phyloP scores from a whole-genome alignment of 2,329 filamentous ascomycete species.

The Didymella segeticola region DNA sequence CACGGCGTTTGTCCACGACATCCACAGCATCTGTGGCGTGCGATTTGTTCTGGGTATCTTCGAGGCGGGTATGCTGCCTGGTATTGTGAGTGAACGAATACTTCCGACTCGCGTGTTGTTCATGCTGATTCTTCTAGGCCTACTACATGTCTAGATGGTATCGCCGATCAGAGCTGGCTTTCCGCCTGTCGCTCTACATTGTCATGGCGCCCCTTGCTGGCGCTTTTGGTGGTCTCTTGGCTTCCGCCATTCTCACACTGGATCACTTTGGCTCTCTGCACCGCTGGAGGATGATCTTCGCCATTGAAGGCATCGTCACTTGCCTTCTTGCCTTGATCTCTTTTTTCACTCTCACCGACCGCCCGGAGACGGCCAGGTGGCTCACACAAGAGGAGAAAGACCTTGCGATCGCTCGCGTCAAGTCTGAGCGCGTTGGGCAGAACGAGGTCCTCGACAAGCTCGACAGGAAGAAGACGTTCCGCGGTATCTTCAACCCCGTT shows the following conservation, averaged over 20 bases:
- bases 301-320: slow-evolving; percentile 73
- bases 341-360: slow-evolving; percentile 71
- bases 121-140: no score
- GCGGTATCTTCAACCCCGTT: slow-evolving; percentile 70
- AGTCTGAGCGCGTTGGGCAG: slow-evolving; percentile 69
- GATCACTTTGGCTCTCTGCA: slow-evolving; percentile 63
- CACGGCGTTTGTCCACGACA: slow-evolving; percentile 69
- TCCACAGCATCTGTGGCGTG: slow-evolving; percentile 62
- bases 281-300: slow-evolving; percentile 74
- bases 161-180: slow-evolving; percentile 70
- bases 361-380: slow-evolving; percentile 72
- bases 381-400: slow-evolving; percentile 70
- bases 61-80: slow-evolving; percentile 72
- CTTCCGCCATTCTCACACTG: slow-evolving; percentile 67
- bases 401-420: slow-evolving; percentile 70
- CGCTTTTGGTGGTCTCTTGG: slow-evolving; percentile 72
- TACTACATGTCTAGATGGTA: slow-evolving; percentile 77
- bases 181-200: slow-evolving; percentile 72
- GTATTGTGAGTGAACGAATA: no score
- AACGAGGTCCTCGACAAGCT: slow-evolving; percentile 70
- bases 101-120: no score
- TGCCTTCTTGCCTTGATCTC: slow-evolving; percentile 63
- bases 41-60: slow-evolving; percentile 71
- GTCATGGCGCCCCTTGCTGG: slow-evolving; percentile 74
- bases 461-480: slow-evolving; percentile 64